Evolutionary conservation across 345 rosid genomes (phyloP).

Genomic region (Gossypium stocksii): DNA sequence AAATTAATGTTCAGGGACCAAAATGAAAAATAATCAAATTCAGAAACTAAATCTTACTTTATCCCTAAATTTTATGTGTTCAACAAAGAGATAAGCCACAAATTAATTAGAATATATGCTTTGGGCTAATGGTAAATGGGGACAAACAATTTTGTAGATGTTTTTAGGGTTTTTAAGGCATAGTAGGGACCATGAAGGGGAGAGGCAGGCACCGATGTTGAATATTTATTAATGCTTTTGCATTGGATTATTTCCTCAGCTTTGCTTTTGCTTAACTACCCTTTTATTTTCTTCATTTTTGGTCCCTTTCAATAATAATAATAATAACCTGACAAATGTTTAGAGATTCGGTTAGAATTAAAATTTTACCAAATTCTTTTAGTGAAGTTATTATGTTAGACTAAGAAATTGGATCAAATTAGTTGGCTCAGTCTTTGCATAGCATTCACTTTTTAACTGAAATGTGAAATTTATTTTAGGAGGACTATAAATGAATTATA

Average conservation of each 20-base stretch:
- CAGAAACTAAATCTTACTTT: no score
- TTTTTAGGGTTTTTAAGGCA: not conserved
- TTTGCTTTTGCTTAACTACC: conserved; percentile 12
- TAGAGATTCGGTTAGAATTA: conserved; percentile 10
- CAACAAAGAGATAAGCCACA: not conserved
- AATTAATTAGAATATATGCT: not conserved
- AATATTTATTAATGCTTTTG: conserved; percentile 1
- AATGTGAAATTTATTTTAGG: not conserved
- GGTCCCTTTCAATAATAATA: not conserved
- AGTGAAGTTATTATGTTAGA: not conserved
- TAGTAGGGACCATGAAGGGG: conserved; percentile 23
- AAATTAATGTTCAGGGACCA: no score
- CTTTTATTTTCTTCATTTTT: not conserved
- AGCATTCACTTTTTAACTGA: conserved; percentile 1
- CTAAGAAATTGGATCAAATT: not conserved
- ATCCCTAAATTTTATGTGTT: not conserved
- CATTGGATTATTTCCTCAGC: conserved; percentile 15
- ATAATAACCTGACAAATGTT: not conserved
- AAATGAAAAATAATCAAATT: no score
- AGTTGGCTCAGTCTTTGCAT: not conserved
- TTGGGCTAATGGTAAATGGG: conserved; percentile 3
- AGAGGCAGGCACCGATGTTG: conserved; percentile 11
- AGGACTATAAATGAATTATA: no score
- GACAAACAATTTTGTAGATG: conserved; percentile 17
- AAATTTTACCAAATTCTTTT: not conserved